These are phyloP conservation scores for Trametopsis cervina DNA, from an alignment of 768 basidiomycete species.

Conservation along the genomic window DNA sequence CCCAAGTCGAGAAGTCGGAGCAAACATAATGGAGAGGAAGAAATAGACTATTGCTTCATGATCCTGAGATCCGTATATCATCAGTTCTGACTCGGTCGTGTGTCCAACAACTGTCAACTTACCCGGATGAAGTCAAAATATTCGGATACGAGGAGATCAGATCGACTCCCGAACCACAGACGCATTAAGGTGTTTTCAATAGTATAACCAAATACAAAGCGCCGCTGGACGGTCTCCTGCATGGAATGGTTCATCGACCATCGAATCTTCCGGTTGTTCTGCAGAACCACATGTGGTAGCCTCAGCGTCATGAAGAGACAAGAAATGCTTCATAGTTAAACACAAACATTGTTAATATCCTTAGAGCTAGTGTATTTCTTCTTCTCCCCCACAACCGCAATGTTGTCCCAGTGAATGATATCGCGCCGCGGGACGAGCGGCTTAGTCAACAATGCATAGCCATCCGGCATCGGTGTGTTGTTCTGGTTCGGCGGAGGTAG, in stretches of 20 bases:
- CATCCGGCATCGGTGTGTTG: no score
- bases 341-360: no score
- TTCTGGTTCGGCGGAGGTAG: no score
- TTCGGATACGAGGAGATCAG: neutral
- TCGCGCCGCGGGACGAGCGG: no score
- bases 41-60: neutral
- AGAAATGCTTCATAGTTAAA: no score
- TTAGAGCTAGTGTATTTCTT: neutral
- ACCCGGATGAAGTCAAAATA: neutral
- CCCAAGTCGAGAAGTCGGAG: neutral
- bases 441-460: no score
- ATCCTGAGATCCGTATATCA: neutral
- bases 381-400: neutral
- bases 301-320: no score
- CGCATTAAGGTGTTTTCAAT: neutral
- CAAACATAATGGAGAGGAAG: neutral
- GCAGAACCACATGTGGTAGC: no score
- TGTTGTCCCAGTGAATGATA: neutral
- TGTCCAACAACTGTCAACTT: neutral
- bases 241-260: slow-evolving; percentile 21
- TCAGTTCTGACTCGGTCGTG: neutral
- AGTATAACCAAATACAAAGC: no score
- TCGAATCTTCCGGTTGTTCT: slow-evolving; percentile 16
- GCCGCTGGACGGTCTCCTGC: slow-evolving; percentile 7
- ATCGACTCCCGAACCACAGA: no score